Percentiles rank a stretch among this genome's conserved stretches.
Evolutionary conservation across 495 filamentous ascomycete species (phyloP).

Genomic region (Pseudevernia furfuracea): DNA sequence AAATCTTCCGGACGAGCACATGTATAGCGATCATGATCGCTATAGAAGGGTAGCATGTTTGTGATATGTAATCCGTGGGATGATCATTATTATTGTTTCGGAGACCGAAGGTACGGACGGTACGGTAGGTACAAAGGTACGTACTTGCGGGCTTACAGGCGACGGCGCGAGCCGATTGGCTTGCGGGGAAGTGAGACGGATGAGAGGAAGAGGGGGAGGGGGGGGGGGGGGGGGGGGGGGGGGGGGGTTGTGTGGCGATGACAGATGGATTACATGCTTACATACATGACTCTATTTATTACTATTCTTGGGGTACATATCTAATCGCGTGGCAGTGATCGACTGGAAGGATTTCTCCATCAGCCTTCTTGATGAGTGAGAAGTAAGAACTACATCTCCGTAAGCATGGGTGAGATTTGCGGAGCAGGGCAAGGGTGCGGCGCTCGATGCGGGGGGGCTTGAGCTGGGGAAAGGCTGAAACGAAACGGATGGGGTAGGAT

Average conservation of each 20-base stretch:
- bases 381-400: not conserved
- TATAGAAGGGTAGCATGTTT: too few relatives aligned
- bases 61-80: too few relatives aligned
- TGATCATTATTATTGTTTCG: too few relatives aligned
- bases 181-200: not conserved
- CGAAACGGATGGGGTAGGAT: not conserved
- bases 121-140: too few relatives aligned
- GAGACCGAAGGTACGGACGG: too few relatives aligned
- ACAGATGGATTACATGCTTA: not conserved
- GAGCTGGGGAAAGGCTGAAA: conserved; percentile 5
- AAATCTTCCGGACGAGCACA: too few relatives aligned
- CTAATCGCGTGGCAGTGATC: conserved; percentile 1
- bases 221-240: not conserved
- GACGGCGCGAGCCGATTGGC: conserved; percentile 6
- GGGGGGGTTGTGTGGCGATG: not conserved
- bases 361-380: not conserved
- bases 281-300: not conserved
- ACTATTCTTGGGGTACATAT: not conserved
- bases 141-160: not conserved
- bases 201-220: not conserved
- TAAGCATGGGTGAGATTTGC: conserved; percentile 2
- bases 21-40: too few relatives aligned
- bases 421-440: not conserved
- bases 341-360: not conserved
- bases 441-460: not conserved